Conservation (phyloP, 768 basidiomycete species). For the Pleurotus giganteus region DNA sequence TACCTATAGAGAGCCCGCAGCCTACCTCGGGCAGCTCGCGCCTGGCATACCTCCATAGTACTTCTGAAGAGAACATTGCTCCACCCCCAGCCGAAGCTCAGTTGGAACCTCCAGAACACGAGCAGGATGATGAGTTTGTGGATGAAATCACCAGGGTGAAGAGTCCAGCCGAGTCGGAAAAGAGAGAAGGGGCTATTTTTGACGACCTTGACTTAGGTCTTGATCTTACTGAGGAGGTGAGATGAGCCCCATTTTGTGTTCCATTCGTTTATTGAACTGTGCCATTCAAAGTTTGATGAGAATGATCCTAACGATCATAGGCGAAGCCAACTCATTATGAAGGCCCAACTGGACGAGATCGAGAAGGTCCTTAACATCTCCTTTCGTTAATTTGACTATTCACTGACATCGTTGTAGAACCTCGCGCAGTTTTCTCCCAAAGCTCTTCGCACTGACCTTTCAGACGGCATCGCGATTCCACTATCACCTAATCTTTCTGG, state of each 20-base stretch:
- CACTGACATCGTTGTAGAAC: constrained; percentile 34
- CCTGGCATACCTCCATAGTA: constrained; percentile 47
- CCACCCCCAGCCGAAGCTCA: constrained; percentile 13
- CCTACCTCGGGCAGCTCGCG: constrained; percentile 33
- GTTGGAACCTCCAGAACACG: constrained; percentile 22
- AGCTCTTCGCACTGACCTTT: constrained; percentile 37
- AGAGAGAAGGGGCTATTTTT: constrained; percentile 47
- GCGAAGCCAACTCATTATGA: constrained; percentile 73
- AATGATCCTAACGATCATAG: constrained; percentile 73
- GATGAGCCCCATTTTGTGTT: constrained; percentile 16
- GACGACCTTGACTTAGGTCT: constrained; percentile 52
- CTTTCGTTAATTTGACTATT: neutral
- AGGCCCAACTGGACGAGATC: constrained; percentile 74
- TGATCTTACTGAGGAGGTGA: constrained; percentile 43
- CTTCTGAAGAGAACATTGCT: constrained; percentile 15
- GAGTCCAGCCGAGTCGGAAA: constrained; percentile 39
- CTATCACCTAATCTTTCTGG: constrained; percentile 5
- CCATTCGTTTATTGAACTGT: constrained; percentile 15
- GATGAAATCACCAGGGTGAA: constrained; percentile 31
- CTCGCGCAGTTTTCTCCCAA: constrained; percentile 69
- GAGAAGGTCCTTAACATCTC: constrained; percentile 48
- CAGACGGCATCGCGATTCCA: constrained; percentile 24
- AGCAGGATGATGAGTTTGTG: constrained; percentile 42
- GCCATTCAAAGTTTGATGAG: constrained; percentile 55
- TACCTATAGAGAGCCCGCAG: constrained; percentile 37